Base-by-base conservation (phyloP, 768 basidiomycete genomes). In the Cystofilobasidium capitatum region DNA sequence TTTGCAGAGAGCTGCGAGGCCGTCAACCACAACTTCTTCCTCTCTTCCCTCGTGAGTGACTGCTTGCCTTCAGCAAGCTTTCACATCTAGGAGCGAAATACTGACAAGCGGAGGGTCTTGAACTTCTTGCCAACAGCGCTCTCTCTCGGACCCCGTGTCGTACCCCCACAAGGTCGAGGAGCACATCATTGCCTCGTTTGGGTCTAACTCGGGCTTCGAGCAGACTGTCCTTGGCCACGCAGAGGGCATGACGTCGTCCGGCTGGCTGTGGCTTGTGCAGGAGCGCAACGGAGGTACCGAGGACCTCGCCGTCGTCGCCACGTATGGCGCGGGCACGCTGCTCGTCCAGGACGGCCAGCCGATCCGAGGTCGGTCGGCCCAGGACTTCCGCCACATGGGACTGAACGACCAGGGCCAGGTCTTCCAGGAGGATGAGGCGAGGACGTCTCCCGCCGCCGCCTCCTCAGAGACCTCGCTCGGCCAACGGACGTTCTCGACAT, bases 1-100 rank as follows among this genome's bases (percentile, higher is more conserved):
- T 61, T 61, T 33, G 29, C n/a, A 20, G 24, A 42, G 13, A 26
- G 22, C 39, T 68, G 54, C 61, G 51, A 68, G 33, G 89, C 93
- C 5, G 79, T 97, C 70, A 99, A 98, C 79, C 97, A 96, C 77
- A 86, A 86, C 72, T 99, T 90, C 82, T 98, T 98, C 81, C 82
- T 99, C 31, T 83, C 89, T 71, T 81, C 81, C 65, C 81, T 99
- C 42, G 94, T 97, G 75, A 62, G 91, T 81, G 47, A n/a, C 42
- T 55, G n/a, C 22, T 20, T 51, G 10, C 20, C 14, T n/a, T 10
- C 26, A 22, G 35, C 0, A n/a, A 36, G 20, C 31, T 58, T 24
- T 26, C 31, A 33, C n/a, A 29, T 12, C 42, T 44, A 44, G 42
- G 12, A 22, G 22, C 42, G 22, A 12, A 44, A 22, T 44, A 44